phyloP scores from a whole-genome alignment of 2,329 filamentous ascomycete species.

The Ceratocystis alfenasii region DNA sequence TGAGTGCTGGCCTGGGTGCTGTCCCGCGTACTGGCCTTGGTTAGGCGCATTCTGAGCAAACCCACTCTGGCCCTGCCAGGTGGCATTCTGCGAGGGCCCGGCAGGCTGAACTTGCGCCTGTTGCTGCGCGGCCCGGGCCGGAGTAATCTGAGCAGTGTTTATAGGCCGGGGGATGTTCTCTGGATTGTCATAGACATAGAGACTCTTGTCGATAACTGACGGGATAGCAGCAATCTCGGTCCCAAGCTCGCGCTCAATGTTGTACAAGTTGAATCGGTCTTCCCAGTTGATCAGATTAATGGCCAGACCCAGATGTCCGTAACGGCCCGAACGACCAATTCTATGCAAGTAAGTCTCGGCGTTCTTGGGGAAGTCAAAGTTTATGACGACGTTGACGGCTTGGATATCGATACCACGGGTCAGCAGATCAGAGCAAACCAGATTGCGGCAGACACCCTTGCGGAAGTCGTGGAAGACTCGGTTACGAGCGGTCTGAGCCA shows the following conservation, averaged over 20 bases:
- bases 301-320: slow-evolving; percentile 90
- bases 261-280: slow-evolving; percentile 96
- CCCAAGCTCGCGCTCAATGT: slow-evolving; percentile 92
- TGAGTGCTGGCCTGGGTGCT: slow-evolving; percentile 2
- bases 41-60: slow-evolving; percentile 1
- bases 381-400: slow-evolving; percentile 98
- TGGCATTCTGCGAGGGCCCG: slow-evolving; percentile 18
- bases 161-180: slow-evolving; percentile 83
- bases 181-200: slow-evolving; percentile 95
- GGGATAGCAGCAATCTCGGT: slow-evolving; percentile 98
- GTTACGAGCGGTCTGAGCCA: slow-evolving; percentile 94
- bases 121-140: slow-evolving; percentile 23
- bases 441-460: slow-evolving; percentile 92
- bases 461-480: slow-evolving; percentile 99
- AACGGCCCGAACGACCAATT: slow-evolving; percentile 93
- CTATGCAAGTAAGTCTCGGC: slow-evolving; percentile 97
- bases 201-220: slow-evolving; percentile 83
- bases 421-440: slow-evolving; percentile 93
- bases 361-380: slow-evolving; percentile 99
- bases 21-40: slow-evolving; percentile 11
- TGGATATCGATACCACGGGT: slow-evolving; percentile 99
- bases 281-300: slow-evolving; percentile 99
- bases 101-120: slow-evolving; percentile 15
- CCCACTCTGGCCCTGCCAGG: slow-evolving; percentile 20
- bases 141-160: slow-evolving; percentile 32